phyloP scores from a whole-genome alignment of 441 rosid species.

The Pelargonium australe region DNA sequence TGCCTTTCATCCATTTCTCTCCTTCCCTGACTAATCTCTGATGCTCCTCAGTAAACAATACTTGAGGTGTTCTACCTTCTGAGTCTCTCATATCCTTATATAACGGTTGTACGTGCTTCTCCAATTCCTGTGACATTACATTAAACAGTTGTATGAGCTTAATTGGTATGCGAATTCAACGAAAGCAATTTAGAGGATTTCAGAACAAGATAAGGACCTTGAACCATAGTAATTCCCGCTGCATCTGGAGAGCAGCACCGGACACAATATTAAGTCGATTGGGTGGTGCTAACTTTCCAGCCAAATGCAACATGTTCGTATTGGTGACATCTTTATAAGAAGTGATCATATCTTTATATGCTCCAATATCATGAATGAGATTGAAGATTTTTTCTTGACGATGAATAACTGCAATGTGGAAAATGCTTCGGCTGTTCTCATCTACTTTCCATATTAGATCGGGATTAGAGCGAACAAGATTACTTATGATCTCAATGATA shows the following conservation, averaged over 20 bases:
- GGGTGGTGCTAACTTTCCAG: slow-evolving; percentile 2
- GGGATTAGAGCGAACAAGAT: not conserved
- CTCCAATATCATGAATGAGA: slow-evolving; percentile 9
- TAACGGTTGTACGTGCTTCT: not conserved
- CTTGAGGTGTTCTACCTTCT: slow-evolving; percentile 4
- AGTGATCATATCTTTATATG: not conserved
- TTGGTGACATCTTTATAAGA: not conserved
- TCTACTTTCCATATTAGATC: not conserved
- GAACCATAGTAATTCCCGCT: not conserved
- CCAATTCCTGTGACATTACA: slow-evolving; percentile 10
- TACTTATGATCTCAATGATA: not conserved
- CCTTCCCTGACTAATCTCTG: slow-evolving; percentile 11
- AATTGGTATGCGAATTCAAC: not conserved
- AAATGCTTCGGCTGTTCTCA: not conserved
- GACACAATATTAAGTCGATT: not conserved
- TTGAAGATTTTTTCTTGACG: slow-evolving; percentile 17
- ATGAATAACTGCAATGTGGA: slow-evolving; percentile 10
- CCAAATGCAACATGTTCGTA: slow-evolving; percentile 12
- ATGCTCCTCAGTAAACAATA: slow-evolving; percentile 8
- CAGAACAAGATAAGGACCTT: slow-evolving; percentile 6
- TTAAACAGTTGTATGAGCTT: not conserved
- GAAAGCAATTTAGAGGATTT: not conserved
- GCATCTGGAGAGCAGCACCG: slow-evolving; percentile 7
- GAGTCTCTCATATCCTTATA: slow-evolving; percentile 10
- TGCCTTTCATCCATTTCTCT: slow-evolving; percentile 19